Percentiles rank a stretch among this genome's conserved stretches.
Evolutionary conservation across 2,329 filamentous ascomycete genomes (phyloP).

Genomic region (Chaetomium strumarium): DNA sequence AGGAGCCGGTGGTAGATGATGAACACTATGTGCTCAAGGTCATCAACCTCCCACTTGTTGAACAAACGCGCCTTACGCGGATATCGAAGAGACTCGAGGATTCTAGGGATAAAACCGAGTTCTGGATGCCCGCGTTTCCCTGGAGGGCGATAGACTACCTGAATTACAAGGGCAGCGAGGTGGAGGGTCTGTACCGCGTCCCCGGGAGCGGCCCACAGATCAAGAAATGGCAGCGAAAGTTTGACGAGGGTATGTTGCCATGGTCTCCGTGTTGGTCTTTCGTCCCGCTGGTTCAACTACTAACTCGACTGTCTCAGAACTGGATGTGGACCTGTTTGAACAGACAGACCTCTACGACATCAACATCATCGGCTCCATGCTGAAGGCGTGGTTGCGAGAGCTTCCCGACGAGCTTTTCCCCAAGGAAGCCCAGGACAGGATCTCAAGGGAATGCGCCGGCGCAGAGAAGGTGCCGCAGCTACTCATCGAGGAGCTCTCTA

Average conservation of each 20-base stretch:
- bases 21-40: constrained; percentile 80
- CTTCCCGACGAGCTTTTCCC: constrained; percentile 93
- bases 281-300: constrained; percentile 19
- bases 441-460: constrained; percentile 73
- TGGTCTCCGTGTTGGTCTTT: not conserved
- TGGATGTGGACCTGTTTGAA: constrained; percentile 84
- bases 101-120: constrained; percentile 92
- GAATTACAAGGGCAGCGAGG: constrained; percentile 89
- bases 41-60: constrained; percentile 77
- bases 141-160: constrained; percentile 96
- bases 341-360: constrained; percentile 88
- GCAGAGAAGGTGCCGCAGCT: constrained; percentile 76
- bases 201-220: constrained; percentile 86
- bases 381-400: constrained; percentile 93
- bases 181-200: constrained; percentile 88
- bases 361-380: constrained; percentile 92
- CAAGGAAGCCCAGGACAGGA: constrained; percentile 71
- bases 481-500: constrained; percentile 85
- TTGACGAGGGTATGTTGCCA: constrained; percentile 64
- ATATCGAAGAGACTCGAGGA: constrained; percentile 86
- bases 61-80: constrained; percentile 84
- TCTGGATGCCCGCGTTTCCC: constrained; percentile 96
- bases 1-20: constrained; percentile 59
- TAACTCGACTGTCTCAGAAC: constrained; percentile 45
- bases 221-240: constrained; percentile 87